phyloP scores from a whole-genome alignment of 805 yeast species.

The Wickerhamiella domercqiae region DNA sequence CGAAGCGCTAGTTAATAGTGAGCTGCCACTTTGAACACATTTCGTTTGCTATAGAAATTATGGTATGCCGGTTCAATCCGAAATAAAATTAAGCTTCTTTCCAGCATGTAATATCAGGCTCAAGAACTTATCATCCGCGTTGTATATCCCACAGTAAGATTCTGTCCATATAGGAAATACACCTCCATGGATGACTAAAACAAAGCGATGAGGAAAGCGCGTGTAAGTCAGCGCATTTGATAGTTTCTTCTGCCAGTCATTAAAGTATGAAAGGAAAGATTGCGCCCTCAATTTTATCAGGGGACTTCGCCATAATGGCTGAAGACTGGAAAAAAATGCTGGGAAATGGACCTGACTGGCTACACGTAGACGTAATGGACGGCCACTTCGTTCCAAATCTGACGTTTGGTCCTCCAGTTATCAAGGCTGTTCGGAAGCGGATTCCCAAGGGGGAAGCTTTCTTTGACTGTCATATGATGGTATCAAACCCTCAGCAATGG shows the following conservation, averaged over 20 bases:
- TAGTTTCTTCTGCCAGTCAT: not conserved
- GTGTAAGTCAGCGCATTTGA: not conserved
- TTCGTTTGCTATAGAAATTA: too few relatives aligned
- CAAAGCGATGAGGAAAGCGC: too few relatives aligned
- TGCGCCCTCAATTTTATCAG: slow-evolving; percentile 90
- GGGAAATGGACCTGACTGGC: slow-evolving; percentile 82
- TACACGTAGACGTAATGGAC: slow-evolving; percentile 97
- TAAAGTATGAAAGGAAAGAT: slow-evolving; percentile 25
- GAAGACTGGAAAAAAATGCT: slow-evolving; percentile 73
- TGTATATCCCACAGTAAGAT: too few relatives aligned
- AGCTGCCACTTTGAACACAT: too few relatives aligned
- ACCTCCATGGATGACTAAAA: too few relatives aligned
- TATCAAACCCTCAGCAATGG: slow-evolving; percentile 81
- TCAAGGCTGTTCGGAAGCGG: slow-evolving; percentile 56
- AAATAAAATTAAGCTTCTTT: too few relatives aligned
- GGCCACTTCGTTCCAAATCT: slow-evolving; percentile 97
- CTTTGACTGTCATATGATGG: slow-evolving; percentile 99
- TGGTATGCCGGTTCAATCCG: too few relatives aligned
- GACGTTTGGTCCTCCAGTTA: slow-evolving; percentile 84
- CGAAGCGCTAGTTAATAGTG: too few relatives aligned
- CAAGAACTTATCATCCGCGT: too few relatives aligned
- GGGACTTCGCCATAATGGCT: slow-evolving; percentile 77
- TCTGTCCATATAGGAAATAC: too few relatives aligned
- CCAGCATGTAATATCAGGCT: too few relatives aligned
- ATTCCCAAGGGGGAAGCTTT: slow-evolving; percentile 53